Evolutionary conservation across 2,329 filamentous ascomycete species (phyloP), one percentile per base, ranked within the genome.

Genomic region (Colletotrichum eremochloae): DNA sequence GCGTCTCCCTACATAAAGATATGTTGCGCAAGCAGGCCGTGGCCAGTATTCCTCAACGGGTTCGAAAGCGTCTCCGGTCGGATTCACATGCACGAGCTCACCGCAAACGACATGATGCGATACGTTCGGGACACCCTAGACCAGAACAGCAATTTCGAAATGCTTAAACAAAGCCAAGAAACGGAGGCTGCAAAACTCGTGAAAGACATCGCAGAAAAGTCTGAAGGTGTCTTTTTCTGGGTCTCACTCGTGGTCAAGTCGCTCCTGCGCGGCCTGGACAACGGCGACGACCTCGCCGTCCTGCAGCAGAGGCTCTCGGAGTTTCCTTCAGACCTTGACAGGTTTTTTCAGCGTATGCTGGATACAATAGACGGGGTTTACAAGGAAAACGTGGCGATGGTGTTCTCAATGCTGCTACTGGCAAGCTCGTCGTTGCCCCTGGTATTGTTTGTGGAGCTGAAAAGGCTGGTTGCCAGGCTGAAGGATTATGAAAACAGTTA

Each of bases 201-300:
- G 40, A 52, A 74, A 20, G 42, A 67, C 0, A 75, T 76, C 0
- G 75, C 78, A 1, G 72, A 77, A 2, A 76, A 68, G 8, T 76
- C 80, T 0, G 77, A 80, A 14, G 80, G 80, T 0, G 80, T 82
- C 0, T 82, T 82, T 56, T 76, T 82, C 11, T 82, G 80, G 80
- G 76, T 81, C 1, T 74, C 67, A 20, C 70, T 78, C 0, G 77
- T 77, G 2, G 70, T 74, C 11, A 64, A 67, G 6, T 71, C 69
- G 2, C 65, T 78, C 4, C n/a, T 72, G 0, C 66, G 73, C 24
- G 76, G 75, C 1, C 58, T 78, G 0, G 29, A 46, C 3, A 48
- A 74, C n/a, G 14, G 53, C 1, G 74, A 76, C 42, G n/a, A 38
- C 5, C 36, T 74, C 0, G n/a, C n/a, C 0, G 58, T 46, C 3